Base-by-base conservation (phyloP, 257 asterid genomes). In the Scutellaria baicalensis region DNA sequence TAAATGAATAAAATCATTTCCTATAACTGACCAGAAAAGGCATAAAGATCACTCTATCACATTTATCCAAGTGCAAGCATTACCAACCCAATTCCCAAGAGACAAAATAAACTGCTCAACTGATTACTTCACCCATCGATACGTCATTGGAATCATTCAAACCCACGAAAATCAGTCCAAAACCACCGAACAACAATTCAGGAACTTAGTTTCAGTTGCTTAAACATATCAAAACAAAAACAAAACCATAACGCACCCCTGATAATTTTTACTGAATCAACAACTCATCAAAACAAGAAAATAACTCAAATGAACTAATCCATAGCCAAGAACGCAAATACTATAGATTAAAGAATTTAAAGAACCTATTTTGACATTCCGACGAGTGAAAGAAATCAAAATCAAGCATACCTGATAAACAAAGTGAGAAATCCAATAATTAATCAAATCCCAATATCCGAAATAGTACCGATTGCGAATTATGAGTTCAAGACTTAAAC, bases 351-450 rank as follows among this genome's bases (percentile, higher is more conserved):
- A 27, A 50, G 8, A 31, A 57, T 42, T 17, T 1, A 38, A 59
- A 66, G 9, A 20, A 9, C 13, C n/a, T 35, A 64, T 1, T 44
- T 62, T 27, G 27, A 72, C 63, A 59, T 44, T 75, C 71, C 75
- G 47, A 51, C 58, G 49, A 75, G 57, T 36, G 61, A 27, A 64
- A 47, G 43, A 44, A 48, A 63, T 31, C 73, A 67, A 72, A 75
- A 78, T 62, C 67, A 66, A 70, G 39, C 80, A 57, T 80, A 80
- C 88, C 85, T 72, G 80, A 44, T 64, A 66, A 67, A 66, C 11
- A 54, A 48, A 56, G 64, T 64, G 51, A 45, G 56, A 43, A 75
- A 75, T 58, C 76, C 78, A 21, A 35, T 43, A 59, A 68, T 69
- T 23, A 61, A 71, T 45, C 74, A 51, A 72, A 66, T 49, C 77